Base-by-base conservation (phyloP, 2,329 filamentous ascomycete species). In the Decorospora gaudefroyi region DNA sequence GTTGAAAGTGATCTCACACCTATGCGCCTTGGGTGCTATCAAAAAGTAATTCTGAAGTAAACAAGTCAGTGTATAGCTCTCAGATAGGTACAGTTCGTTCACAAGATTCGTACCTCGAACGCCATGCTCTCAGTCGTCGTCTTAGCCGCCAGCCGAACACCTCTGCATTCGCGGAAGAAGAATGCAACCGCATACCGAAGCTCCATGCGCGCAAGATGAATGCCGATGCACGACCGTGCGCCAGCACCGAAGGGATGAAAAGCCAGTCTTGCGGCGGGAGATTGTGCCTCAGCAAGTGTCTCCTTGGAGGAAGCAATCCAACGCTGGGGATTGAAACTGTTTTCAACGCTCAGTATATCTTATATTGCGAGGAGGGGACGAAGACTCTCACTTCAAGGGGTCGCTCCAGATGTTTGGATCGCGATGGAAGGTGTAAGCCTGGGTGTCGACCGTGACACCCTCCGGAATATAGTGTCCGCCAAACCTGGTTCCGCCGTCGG, bases 241-340 rank as follows among this genome's bases (percentile, higher is more conserved):
- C 86, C 86, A 12, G 80, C 85, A 1, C 84, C 82, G 62, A 88
- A 88, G 0, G 84, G 83, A 74, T 83, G 82, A 52, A 85, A 87
- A 11, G 80, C 79, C 2, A 78, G 74, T 38, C 79, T 77, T 0
- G 67, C 67, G 2, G 55, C 60, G 0, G 60, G 46, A 0, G 62
- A 59, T 1, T 49, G 47, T 6, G 62, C 61, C 53, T 66, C 61
- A 2, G 58, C 56, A 2, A 56, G 36, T 28, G 21, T 53, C 31
- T 30, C 57, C 61, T 23, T 61, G 53, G 1, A 52, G 46, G 2
- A n/a, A n/a, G 55, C 40, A 30, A 66, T 53, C 67, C 64, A 71
- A 30, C 67, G 65, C 7, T 53, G 40, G 1, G 67, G 67, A 29
- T 69, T 53, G 50, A 69, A 71, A 6, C 68, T 72, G 36, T 9